These are phyloP conservation scores for Didymellaceae sp. DNA, from an alignment of 2,329 filamentous ascomycete genomes.

Conservation along the genomic window DNA sequence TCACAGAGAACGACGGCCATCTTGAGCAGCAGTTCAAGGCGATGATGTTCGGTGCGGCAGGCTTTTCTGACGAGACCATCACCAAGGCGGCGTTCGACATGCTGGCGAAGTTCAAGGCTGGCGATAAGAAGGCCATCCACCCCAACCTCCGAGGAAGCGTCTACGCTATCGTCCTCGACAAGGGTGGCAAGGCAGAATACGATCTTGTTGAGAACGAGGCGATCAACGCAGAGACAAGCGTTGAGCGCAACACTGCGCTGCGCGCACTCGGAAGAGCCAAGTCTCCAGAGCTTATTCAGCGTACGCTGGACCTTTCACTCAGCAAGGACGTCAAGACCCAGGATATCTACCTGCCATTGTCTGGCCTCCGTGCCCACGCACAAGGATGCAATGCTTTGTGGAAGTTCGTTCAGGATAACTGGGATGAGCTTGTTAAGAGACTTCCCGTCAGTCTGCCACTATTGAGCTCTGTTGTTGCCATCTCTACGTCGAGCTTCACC, in stretches of 20 bases:
- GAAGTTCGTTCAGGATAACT: constrained; percentile 84
- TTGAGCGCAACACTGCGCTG: constrained; percentile 91
- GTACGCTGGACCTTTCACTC: constrained; percentile 76
- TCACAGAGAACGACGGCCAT: constrained; percentile 83
- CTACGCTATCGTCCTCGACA: constrained; percentile 81
- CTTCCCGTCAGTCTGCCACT: constrained; percentile 87
- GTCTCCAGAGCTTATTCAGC: constrained; percentile 79
- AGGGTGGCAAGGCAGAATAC: constrained; percentile 88
- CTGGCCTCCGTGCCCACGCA: constrained; percentile 76
- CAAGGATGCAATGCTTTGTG: constrained; percentile 83
- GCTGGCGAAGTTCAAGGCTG: constrained; percentile 82
- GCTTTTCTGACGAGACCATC: constrained; percentile 77
- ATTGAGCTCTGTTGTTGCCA: constrained; percentile 81
- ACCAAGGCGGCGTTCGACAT: constrained; percentile 85
- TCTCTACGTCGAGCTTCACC: constrained; percentile 83
- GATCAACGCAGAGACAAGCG: constrained; percentile 74
- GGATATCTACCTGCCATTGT: constrained; percentile 89
- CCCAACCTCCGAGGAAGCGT: constrained; percentile 89
- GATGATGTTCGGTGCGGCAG: constrained; percentile 84
- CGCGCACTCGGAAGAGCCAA: constrained; percentile 81
- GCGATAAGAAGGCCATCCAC: constrained; percentile 82
- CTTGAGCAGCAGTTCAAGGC: constrained; percentile 94
- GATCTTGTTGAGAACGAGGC: constrained; percentile 78
- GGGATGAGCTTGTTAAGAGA: constrained; percentile 81
- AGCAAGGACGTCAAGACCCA: constrained; percentile 88